phyloP scores from a whole-genome alignment of 1,284 basidiomycete species.

The Cutaneotrichosporon sp. region DNA sequence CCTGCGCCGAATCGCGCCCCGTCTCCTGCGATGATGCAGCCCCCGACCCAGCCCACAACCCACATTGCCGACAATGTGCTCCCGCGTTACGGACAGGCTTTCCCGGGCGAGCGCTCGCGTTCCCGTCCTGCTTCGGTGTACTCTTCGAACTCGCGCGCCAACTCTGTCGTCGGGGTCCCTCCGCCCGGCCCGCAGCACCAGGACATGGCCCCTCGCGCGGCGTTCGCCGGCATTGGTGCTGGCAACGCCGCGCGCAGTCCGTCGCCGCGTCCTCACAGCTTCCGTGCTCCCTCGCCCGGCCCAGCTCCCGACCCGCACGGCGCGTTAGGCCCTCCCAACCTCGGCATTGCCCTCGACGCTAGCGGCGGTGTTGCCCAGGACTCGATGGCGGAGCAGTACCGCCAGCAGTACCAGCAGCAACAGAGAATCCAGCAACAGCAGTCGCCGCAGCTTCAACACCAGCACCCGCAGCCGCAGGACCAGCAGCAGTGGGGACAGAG shows the following conservation, averaged over 20 bases:
- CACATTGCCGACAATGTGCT: conserved; percentile 71
- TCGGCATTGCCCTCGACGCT: conserved; percentile 76
- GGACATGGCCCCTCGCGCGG: conserved; percentile 55
- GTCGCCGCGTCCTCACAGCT: conserved; percentile 61
- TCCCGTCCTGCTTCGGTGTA: conserved; percentile 53
- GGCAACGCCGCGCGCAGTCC: conserved; percentile 54
- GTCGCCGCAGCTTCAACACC: conserved; percentile 35
- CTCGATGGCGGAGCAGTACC: conserved; percentile 65
- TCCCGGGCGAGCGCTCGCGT: conserved; percentile 76
- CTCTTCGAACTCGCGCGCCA: conserved; percentile 45
- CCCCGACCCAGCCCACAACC: conserved; percentile 58
- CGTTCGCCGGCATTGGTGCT: conserved; percentile 75
- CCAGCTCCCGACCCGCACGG: conserved; percentile 32
- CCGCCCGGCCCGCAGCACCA: conserved; percentile 29
- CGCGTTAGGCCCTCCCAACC: conserved; percentile 48
- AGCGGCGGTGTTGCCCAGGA: conserved; percentile 75
- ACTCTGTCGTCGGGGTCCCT: conserved; percentile 26
- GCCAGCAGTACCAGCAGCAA: conserved; percentile 47
- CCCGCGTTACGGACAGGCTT: conserved; percentile 73
- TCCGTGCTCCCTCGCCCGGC: conserved; percentile 41
- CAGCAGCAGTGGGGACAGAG: conserved; percentile 18
- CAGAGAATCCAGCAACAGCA: conserved; percentile 39
- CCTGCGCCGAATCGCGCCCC: conserved; percentile 54
- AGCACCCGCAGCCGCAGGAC: conserved; percentile 21
- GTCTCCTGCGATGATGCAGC: conserved; percentile 64